These are phyloP conservation scores for Chaetomium tenue DNA, from an alignment of 495 filamentous ascomycete genomes.

Conservation along the genomic window DNA sequence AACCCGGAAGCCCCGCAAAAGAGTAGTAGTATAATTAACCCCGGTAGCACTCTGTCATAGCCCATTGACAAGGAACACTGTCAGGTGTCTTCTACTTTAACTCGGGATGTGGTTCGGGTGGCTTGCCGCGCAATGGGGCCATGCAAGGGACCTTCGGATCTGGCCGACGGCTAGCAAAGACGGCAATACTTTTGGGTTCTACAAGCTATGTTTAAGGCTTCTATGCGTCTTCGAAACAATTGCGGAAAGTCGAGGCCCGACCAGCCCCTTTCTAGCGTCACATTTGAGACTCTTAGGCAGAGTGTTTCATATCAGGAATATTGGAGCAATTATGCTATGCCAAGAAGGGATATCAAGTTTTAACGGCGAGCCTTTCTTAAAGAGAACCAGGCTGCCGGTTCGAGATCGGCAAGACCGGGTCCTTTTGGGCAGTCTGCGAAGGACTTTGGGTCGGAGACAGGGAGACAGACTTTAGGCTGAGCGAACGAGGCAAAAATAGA, in stretches of 20 bases:
- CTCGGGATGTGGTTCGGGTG: background rate
- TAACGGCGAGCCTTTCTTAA: background rate
- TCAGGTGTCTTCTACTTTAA: too few species aligned
- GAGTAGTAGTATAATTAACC: too few species aligned
- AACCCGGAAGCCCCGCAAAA: too few species aligned
- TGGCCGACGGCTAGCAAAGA: background rate
- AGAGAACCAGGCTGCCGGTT: background rate
- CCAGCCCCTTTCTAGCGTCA: background rate
- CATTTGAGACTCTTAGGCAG: background rate
- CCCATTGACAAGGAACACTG: too few species aligned
- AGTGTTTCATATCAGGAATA: slow-evolving; percentile 1
- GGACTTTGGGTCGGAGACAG: background rate
- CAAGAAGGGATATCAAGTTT: background rate
- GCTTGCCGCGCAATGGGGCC: background rate
- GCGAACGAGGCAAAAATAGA: background rate
- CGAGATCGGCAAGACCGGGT: background rate
- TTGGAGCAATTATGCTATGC: background rate
- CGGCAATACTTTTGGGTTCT: background rate
- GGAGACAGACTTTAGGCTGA: background rate
- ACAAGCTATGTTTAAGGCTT: background rate
- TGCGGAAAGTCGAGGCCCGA: slow-evolving; percentile 11
- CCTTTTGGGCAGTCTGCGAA: background rate
- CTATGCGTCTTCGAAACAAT: background rate
- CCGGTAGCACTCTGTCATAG: background rate
- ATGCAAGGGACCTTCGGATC: background rate